Base-by-base conservation (phyloP, 805 yeast species). In the Ogataea chonburiensis region DNA sequence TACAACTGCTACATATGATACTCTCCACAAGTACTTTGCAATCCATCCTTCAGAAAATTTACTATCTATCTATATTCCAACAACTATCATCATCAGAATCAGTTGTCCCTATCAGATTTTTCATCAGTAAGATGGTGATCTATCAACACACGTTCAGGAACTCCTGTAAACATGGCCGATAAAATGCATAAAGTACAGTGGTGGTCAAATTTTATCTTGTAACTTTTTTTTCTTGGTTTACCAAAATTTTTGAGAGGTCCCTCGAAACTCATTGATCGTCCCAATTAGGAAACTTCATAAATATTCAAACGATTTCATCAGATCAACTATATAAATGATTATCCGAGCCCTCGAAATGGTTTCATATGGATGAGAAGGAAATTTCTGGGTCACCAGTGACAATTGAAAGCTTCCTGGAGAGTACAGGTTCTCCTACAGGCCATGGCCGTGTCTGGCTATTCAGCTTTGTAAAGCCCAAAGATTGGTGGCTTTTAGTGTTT, bases 381-480 rank as follows among this genome's bases (percentile, higher is more conserved):
- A 16, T 24, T 11, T 22, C 29, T 6, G 29, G 25, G 15, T 24
- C 37, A 13, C 38, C 43, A 14, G 23, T 20, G 19, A 27, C 39
- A n/a, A 17, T 30, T 3, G 34, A 25, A 7, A 18, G 28, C 14
- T 20, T 17, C 3, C n/a, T 32, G 17, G 43, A 24, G 5, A 20
- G 16, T 20, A 30, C 34, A 13, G 16, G 7, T 17, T 16, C 23
- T 5, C 26, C 10, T 11, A 8, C 4, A 9, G 15, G 5, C 11
- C 11, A 3, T 15, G 9, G 7, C 12, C 23, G 20, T 5, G 15
- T 15, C 7, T 16, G 39, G 40, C 15, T 56, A 7, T 56, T 55
- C 17, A 40, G 49, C 46, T 65, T 65, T 34, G 27, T 57, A 14
- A 23, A 36, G 7, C 41, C 14, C 17, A 20, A 30, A 7, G 71